Base-by-base conservation (phyloP, 352 stramenopile species). In the Phytopythium chamaehyphon region DNA sequence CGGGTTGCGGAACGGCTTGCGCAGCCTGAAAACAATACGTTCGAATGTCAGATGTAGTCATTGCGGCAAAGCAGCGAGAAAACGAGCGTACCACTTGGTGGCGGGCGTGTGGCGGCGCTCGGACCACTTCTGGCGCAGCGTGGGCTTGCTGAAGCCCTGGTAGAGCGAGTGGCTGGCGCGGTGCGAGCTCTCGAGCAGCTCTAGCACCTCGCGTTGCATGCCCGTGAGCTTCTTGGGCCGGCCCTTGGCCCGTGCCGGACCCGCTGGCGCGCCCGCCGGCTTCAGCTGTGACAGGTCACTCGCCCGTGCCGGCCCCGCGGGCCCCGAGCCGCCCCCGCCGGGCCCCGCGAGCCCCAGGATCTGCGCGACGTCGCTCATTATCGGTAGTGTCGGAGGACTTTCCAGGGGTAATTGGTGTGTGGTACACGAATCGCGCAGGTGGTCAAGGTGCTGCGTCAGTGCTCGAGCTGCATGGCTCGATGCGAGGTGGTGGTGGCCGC, bases 341-440 rank as follows among this genome's bases (percentile, higher is more conserved):
- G 57, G 23, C 47, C 63, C 61, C 35, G 64, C 62, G 22, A 86
- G 58, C 23, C 77, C 74, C 36, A 89, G 61, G 47, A 89, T 89
- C 62, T 89, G 75, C 50, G 78, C 74, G 2, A 89, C 73, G 64
- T 89, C 78, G 54, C 73, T 72, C 78, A 89, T 89, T 5, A 9
- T 9, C 28, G 5, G 28, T 9, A 10, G 28, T 9, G 28, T 33
- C 9, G 28, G 28, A n/a, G n/a, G n/a, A n/a, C 28, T 33, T 33
- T 33, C 9, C 9, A 9, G 28, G 9, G 28, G 28, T 33, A 10
- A 5, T 33, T 33, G 28, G 28, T 33, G 28, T 33, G 9, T 9
- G 28, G 28, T 9, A 33, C 28, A 33, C 28, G 9, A 33, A n/a
- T n/a, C n/a, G n/a, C n/a, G n/a, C n/a, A n/a, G n/a, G n/a, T n/a